Base-by-base conservation (phyloP, 73 alveolate genomes). In the Tetrahymena thermophila region DNA sequence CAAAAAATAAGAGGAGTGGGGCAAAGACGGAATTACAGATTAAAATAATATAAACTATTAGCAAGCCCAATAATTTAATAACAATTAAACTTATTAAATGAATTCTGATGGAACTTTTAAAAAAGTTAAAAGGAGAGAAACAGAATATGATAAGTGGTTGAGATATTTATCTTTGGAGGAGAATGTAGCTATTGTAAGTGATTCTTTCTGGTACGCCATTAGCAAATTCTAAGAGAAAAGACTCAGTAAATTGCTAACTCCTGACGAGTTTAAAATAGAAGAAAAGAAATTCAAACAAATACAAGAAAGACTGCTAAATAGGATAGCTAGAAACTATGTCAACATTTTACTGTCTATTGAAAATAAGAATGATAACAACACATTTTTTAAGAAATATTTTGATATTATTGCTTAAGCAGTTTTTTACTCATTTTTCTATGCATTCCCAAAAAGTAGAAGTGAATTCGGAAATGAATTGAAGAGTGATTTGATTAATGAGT, bases 371-470 rank as follows among this genome's bases (percentile, higher is more conserved):
- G 98, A 96, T 28, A 93, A 94, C 43, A 94, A 96, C 58, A 43
- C 96, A 40, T 95, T 96, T 58, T 96, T 96, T 93, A 96, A 96
- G 85, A 96, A 96, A 35, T 96, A 95, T 50, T 96, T 93, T 93
- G 98, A 96, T 96, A 56, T 89, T n/a, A 95, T 96, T n/a, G 98
- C 98, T 84, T 93, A 96, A 58, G 97, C 96, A 31, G 98, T 96
- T 15, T 96, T 96, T 85, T 95, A 95, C 71, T 85, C 96, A n/a
- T 93, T 96, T 93, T 96, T 96, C 89, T 96, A 94, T 58, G 85
- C 98, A 34, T 96, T 94, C 83, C 98, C 98, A 21, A 71, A 95
- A 14, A 95, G 97, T 58, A 95, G 98, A 85, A 93, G 96, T 16
- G 55, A 94, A 43, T 96, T 96, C 37, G 94, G 96, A 84, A 96